phyloP scores from a whole-genome alignment of 352 stramenopile genomes.

The Phytophthora aleatoria region DNA sequence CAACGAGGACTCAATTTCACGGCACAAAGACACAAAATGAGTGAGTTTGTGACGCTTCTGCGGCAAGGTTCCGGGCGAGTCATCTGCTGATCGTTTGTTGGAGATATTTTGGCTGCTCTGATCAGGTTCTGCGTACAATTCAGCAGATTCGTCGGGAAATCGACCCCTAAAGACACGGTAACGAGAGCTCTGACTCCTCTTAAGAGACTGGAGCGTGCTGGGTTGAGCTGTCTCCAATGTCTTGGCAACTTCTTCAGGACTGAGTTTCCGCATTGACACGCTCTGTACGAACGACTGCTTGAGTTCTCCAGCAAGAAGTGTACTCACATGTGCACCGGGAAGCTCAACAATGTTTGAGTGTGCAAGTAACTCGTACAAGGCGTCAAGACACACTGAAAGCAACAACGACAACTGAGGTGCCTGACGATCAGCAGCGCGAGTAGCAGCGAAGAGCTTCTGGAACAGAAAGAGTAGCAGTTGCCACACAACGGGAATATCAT shows the following conservation, averaged over 20 bases:
- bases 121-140: slow-evolving; percentile 16
- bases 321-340: neutral
- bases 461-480: slow-evolving; percentile 45
- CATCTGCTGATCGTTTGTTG: slow-evolving; percentile 28
- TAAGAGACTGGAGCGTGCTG: slow-evolving; percentile 14
- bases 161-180: slow-evolving; percentile 21
- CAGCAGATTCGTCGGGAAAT: slow-evolving; percentile 35
- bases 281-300: slow-evolving; percentile 29
- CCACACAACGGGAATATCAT: slow-evolving; percentile 50
- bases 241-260: slow-evolving; percentile 17
- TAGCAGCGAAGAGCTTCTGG: slow-evolving; percentile 42
- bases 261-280: slow-evolving; percentile 24
- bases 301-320: slow-evolving; percentile 25
- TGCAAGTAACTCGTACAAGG: slow-evolving; percentile 50
- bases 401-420: slow-evolving; percentile 18
- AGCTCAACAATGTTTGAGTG: slow-evolving; percentile 50
- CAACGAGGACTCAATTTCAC: slow-evolving; percentile 49
- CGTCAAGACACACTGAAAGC: slow-evolving; percentile 43
- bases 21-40: slow-evolving; percentile 44
- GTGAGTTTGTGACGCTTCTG: slow-evolving; percentile 35
- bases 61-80: neutral
- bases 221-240: slow-evolving; percentile 18
- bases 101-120: slow-evolving; percentile 1
- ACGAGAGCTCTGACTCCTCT: slow-evolving; percentile 1
- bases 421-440: slow-evolving; percentile 25